These are phyloP conservation scores for Phalaenopsis equestris DNA, from an alignment of 106 monocot genomes.

Conservation along the genomic window DNA sequence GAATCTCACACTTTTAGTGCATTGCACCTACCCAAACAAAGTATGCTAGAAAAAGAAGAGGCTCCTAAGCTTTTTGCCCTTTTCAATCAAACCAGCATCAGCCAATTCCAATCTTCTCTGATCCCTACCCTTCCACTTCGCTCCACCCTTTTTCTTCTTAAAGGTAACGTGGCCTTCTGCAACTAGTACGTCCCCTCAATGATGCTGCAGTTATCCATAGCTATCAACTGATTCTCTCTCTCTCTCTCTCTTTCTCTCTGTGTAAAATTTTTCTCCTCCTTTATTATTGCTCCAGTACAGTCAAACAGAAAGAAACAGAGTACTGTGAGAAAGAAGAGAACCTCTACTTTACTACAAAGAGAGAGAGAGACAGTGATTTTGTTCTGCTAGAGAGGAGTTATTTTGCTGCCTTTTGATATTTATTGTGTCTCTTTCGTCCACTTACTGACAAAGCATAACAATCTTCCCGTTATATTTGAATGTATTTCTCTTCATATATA, in stretches of 20 bases:
- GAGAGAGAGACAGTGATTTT: neutral
- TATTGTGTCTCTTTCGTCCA: slow-evolving; percentile 14
- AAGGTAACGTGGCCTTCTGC: slow-evolving; percentile 18
- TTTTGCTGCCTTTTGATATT: slow-evolving; percentile 33
- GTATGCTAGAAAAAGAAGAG: neutral
- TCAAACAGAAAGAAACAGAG: slow-evolving; percentile 22
- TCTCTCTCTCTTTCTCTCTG: neutral
- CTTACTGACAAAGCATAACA: neutral
- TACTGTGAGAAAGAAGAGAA: neutral
- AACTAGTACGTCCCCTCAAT: slow-evolving; percentile 3
- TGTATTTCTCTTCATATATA: neutral
- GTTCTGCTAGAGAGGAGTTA: neutral
- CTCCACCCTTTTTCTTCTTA: neutral
- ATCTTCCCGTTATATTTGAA: neutral
- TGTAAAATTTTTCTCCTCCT: neutral
- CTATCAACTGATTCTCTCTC: slow-evolving; percentile 40
- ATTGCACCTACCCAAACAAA: neutral
- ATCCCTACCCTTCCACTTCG: neutral
- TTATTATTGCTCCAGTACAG: slow-evolving; percentile 16
- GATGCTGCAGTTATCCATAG: slow-evolving; percentile 59
- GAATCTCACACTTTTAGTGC: slow-evolving; percentile 10
- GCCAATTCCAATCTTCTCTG: neutral
- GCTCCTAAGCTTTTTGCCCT: neutral
- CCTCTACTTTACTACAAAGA: neutral
- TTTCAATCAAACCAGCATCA: neutral